phyloP scores from a whole-genome alignment of 2,329 filamentous ascomycete genomes.

The Colletotrichum kahawae region DNA sequence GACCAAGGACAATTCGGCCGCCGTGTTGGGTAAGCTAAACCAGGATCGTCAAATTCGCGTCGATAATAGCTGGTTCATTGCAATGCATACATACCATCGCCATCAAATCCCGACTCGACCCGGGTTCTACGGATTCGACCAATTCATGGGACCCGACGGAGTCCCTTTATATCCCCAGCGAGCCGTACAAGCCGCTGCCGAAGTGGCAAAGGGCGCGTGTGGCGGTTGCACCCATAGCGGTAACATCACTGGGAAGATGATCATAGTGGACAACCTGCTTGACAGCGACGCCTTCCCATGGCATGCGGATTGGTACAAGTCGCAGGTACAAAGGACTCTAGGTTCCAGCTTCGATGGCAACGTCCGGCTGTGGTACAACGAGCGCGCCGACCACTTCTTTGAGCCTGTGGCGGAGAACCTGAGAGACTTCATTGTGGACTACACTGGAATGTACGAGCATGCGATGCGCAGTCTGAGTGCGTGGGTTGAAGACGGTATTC shows the following conservation, averaged over 20 bases:
- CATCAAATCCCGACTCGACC: slow-evolving; percentile 10
- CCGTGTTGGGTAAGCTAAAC: background rate
- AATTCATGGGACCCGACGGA: slow-evolving; percentile 13
- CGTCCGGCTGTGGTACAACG: slow-evolving; percentile 24
- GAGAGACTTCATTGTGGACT: slow-evolving; percentile 5
- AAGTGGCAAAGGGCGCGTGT: background rate
- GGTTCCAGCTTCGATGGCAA: slow-evolving; percentile 15
- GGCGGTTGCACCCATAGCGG: background rate
- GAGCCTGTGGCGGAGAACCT: background rate
- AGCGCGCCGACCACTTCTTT: slow-evolving; percentile 25
- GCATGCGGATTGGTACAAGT: slow-evolving; percentile 28
- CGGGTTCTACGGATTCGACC: slow-evolving; percentile 22
- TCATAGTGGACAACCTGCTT: slow-evolving; percentile 24
- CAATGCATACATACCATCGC: slow-evolving; percentile 8
- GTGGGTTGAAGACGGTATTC: slow-evolving; percentile 22
- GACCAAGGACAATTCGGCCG: background rate
- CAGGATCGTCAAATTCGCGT: background rate
- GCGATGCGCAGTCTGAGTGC: slow-evolving; percentile 23
- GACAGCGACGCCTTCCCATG: slow-evolving; percentile 26
- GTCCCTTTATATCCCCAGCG: slow-evolving; percentile 6
- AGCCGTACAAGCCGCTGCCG: background rate
- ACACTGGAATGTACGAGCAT: slow-evolving; percentile 22
- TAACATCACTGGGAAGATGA: slow-evolving; percentile 24
- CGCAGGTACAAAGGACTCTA: background rate
- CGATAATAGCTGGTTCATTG: slow-evolving; percentile 17